Evolutionary conservation across 345 rosid genomes (phyloP).

Genomic region (Eucalyptus coolabah): DNA sequence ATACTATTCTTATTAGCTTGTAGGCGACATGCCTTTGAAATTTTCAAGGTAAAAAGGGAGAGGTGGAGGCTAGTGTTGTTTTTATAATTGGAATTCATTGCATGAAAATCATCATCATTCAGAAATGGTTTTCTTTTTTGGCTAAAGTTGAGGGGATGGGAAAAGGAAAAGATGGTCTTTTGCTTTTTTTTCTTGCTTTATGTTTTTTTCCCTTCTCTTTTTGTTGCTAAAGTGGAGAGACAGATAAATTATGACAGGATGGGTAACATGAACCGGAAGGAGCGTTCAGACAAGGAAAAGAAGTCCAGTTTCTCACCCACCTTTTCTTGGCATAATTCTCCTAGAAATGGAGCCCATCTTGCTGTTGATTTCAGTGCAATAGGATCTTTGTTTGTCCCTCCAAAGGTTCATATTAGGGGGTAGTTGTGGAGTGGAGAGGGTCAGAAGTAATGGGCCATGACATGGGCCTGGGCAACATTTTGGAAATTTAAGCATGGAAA

Average conservation of each 20-base stretch:
- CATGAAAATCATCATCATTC: conserved; percentile 62
- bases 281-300: neutral
- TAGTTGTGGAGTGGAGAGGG: neutral
- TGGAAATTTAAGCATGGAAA: neutral
- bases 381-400: neutral
- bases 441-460: neutral
- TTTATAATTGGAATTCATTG: conserved; percentile 4
- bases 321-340: neutral
- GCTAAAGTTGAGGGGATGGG: conserved; percentile 12
- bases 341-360: conserved; percentile 1
- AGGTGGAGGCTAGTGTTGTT: neutral
- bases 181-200: neutral
- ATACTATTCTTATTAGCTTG: neutral
- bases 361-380: conserved; percentile 11
- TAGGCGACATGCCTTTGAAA: conserved; percentile 23
- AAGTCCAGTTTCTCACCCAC: neutral
- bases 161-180: conserved; percentile 18
- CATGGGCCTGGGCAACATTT: neutral
- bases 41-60: conserved; percentile 2
- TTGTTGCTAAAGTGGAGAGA: conserved; percentile 8
- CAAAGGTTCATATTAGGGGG: neutral
- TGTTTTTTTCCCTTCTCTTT: neutral
- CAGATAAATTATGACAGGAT: neutral
- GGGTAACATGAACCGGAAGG: neutral
- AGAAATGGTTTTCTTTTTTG: conserved; percentile 9